Evolutionary conservation across 768 basidiomycete species (phyloP).

Genomic region (Phlegmacium glaucopus): DNA sequence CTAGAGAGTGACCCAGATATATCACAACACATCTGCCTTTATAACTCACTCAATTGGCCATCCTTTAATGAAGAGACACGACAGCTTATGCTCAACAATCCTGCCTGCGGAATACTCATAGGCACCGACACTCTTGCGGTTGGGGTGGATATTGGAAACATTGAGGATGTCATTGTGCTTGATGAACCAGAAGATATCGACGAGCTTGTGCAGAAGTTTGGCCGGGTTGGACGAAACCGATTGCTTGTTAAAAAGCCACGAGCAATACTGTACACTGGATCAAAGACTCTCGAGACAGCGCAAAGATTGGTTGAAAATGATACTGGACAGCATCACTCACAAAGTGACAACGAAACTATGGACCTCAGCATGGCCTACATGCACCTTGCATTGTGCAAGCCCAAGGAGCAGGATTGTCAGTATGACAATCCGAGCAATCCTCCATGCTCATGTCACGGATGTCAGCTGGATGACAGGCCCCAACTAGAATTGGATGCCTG

Average conservation of each 20-base stretch:
- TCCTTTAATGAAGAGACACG: background rate
- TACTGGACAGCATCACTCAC: background rate
- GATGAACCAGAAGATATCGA: background rate
- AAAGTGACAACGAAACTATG: background rate
- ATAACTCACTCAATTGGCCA: background rate
- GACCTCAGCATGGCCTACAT: background rate
- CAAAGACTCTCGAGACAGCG: background rate
- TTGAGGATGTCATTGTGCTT: background rate
- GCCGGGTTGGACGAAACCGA: background rate
- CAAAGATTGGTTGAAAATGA: background rate
- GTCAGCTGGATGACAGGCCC: background rate
- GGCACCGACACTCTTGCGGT: background rate
- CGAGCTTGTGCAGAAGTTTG: background rate
- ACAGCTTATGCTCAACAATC: background rate
- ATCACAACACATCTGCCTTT: background rate
- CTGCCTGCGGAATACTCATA: background rate
- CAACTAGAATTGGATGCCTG: background rate
- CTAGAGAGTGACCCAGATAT: background rate
- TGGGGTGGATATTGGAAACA: background rate
- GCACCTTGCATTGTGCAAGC: background rate
- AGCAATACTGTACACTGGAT: background rate
- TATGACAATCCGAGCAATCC: background rate
- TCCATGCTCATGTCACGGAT: background rate
- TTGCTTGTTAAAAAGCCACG: background rate
- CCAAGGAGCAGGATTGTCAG: background rate